Evolutionary conservation across 106 monocot genomes (phyloP), one percentile per base, ranked within the genome.

Genomic region (Allium cepa): DNA sequence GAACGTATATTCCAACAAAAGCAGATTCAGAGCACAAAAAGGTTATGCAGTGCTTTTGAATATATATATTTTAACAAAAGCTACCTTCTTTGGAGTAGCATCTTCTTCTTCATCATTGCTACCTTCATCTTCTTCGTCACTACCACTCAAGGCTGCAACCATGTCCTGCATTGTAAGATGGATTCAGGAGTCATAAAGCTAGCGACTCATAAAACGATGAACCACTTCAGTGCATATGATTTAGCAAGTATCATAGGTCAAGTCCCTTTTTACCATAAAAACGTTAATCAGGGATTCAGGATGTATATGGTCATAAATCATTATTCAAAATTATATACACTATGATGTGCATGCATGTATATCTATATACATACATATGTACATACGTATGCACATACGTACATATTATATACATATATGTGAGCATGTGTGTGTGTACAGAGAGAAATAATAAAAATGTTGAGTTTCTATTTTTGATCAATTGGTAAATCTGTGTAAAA

Each of bases 81-180:
- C 52, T 26, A 81, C 85, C 67, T 81, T 85, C 48, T 81, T 53
- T 49, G 78, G 81, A 36, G 78, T 78, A 13, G 47, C 72, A 46
- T 81, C 84, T 28, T 70, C 70, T 48, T 80, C 88, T 63, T 67
- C 67, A 56, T 60, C 74, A n/a, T 57, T 58, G 11, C 64, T 68
- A 0, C 72, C 78, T 61, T 87, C 83, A 1, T 77, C 82, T 7
- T 71, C 76, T 9, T 76, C 82, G 10, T 88, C 92, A 5, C 73
- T 71, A 5, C 80, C 77, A 59, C 69, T 57, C 58, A 69, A 74
- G 0, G 47, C 73, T 55, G 5, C 50, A 22, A 7, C 12, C 17
- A 26, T 9, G 51, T 52, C 66, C 66, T 66, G 51, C n/a, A 73
- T 7, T 17, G 48, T 26, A 11, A 67, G 50, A 51, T 47, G 14